phyloP scores from a whole-genome alignment of 208 protist genomes.

The Crithidia thermophila region DNA sequence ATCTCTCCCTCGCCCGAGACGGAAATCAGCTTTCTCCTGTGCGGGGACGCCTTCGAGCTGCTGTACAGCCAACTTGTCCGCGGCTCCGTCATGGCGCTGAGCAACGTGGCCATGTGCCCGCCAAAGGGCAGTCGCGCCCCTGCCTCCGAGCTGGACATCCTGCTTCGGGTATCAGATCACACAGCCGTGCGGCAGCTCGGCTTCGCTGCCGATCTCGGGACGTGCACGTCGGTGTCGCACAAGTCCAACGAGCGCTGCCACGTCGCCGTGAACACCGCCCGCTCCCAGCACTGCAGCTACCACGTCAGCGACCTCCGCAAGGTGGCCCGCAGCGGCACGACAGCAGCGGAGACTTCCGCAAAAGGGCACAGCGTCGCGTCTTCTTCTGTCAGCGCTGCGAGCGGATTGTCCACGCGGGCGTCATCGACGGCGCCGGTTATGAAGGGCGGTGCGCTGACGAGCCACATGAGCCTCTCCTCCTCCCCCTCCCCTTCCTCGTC shows the following conservation, averaged over 20 bases:
- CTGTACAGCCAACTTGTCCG: constrained; percentile 53
- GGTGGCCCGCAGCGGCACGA: constrained; percentile 32
- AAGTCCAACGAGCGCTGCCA: constrained; percentile 58
- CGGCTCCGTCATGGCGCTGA: constrained; percentile 65
- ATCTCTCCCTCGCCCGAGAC: constrained; percentile 42
- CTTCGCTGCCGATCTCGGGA: constrained; percentile 65
- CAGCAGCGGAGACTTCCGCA: too few relatives aligned
- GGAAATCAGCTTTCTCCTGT: constrained; percentile 63
- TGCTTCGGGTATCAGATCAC: constrained; percentile 39
- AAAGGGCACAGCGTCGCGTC: background rate
- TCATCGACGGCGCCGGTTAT: background rate
- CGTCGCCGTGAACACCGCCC: constrained; percentile 49
- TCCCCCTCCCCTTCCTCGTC: background rate
- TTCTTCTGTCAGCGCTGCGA: background rate
- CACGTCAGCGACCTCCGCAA: constrained; percentile 55
- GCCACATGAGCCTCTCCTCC: constrained; percentile 2
- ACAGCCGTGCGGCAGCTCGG: constrained; percentile 63
- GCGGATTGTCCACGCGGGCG: too few relatives aligned
- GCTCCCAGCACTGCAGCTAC: constrained; percentile 50
- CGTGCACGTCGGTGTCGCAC: constrained; percentile 45
- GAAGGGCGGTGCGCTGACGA: constrained; percentile 8
- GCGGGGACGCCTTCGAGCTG: constrained; percentile 61
- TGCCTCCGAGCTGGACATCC: background rate
- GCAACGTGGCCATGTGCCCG: constrained; percentile 36
- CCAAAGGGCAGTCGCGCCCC: background rate